Evolutionary conservation across 2,329 filamentous ascomycete genomes (phyloP), one percentile per base, ranked within the genome.

Genomic region (Hymenoscyphus repandus): DNA sequence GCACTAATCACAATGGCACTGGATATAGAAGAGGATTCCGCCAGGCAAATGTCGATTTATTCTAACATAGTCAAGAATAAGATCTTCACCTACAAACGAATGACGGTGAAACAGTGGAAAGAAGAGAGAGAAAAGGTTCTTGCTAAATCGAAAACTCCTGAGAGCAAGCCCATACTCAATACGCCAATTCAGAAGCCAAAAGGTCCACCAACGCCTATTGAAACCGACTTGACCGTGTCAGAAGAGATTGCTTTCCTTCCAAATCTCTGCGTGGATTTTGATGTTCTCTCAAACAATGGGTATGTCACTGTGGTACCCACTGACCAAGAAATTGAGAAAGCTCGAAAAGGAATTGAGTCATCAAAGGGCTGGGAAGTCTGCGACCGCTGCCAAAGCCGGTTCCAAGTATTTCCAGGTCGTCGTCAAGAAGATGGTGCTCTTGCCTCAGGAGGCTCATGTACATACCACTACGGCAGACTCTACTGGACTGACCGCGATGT

Each of bases 381-480:
- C 62, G 91, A 96, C 63, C 85, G 93, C 17, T 99, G 93, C 69
- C 77, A 77, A 38, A 82, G 83, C 32, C 83, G 92, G 18, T 99
- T 99, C 63, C 89, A 96, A 63, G 89, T 96, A 3, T 97, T 95
- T 58, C 90, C 91, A 0, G 89, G 90, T 3, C 83, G 92, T 38
- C 80, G 90, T 48, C 79, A 84, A 52, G 78, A 84, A 59, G 93
- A 95, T 41, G 85, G 83, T 0, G 77, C 86, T 2, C 77, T 96
- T 13, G 79, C 88, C 0, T 86, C 83, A 0, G 88, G 88, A 20
- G 91, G 91, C 0, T 72, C 73, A 33, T 99, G 95, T 69, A 83
- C 73, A 1, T 85, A 92, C 67, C 93, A 99, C 66, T 89, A 85
- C 62, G 89, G 86, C 9, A 88, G 83, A 66, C 71, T 77, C 1